Evolutionary conservation across 805 yeast species (phyloP), one percentile per base, ranked within the genome.

Genomic region (Yamadazyma scolyti): DNA sequence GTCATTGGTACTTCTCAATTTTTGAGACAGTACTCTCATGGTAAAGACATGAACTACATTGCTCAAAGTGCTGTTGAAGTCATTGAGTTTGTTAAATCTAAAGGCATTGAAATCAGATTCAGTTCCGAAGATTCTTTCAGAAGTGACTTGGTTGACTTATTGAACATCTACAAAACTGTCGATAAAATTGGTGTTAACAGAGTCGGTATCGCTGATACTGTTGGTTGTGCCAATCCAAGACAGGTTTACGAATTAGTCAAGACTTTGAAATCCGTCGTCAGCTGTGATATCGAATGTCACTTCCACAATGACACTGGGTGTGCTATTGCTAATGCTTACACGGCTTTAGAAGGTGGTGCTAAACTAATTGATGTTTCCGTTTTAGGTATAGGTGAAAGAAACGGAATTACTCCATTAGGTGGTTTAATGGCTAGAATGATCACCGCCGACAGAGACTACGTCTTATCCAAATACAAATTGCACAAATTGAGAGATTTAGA

Each of bases 261-360:
- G 56, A 93, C 98, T 25, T 77, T 90, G 60, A 86, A 80, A 65
- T 79, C 89, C 9, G 96, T 90, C 30, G 97, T 90, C 29, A 81
- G 85, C 21, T 90, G 97, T 71, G 98, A 90, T 59, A 89, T 90
- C 52, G 98, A 90, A 70, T 86, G 96, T 61, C 98, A 90, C 63
- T 93, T 90, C 85, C 98, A 90, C 70, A 86, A 90, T 61, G 98
- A 90, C 63, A 90, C 98, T 20, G 98, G 98, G 42, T 93, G 97
- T 71, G 96, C 98, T 44, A 87, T 90, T 66, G 96, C 97, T 40
- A 90, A 90, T 60, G 96, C 98, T 20, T 93, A 93, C 75, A 87
- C 97, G 36, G 97, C 97, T 9, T 73, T 90, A 51, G 98, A 90
- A 67, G 98, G 88, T 33, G 98, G 98, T 53, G 98, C 98, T 46